phyloP scores from a whole-genome alignment of 805 yeast species.

The Lachancea quebecensis region DNA sequence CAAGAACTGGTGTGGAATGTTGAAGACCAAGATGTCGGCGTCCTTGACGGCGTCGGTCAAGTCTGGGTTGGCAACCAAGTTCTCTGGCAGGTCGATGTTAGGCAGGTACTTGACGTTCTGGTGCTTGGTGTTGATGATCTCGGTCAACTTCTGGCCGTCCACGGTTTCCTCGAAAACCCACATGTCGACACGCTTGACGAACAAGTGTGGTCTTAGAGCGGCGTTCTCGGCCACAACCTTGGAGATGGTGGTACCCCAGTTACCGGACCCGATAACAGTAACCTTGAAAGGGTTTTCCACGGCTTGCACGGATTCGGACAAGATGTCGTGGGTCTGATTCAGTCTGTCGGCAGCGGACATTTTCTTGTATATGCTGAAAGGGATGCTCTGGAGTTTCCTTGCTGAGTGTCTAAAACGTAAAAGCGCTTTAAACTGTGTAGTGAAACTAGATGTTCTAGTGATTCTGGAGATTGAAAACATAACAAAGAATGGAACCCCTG shows the following conservation, averaged over 20 bases:
- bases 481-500: no score
- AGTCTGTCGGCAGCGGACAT: conserved; percentile 30
- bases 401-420: background rate
- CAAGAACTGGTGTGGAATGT: conserved; percentile 95
- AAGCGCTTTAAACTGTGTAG: background rate
- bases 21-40: conserved; percentile 85
- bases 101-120: conserved; percentile 95
- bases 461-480: background rate
- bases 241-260: conserved; percentile 98
- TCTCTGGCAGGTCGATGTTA: conserved; percentile 77
- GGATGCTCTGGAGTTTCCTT: background rate
- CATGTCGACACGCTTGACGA: conserved; percentile 75
- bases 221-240: conserved; percentile 90
- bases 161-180: conserved; percentile 92
- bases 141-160: conserved; percentile 75
- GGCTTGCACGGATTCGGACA: conserved; percentile 19
- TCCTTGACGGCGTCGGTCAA: conserved; percentile 65
- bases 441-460: background rate
- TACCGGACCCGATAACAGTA: conserved; percentile 90
- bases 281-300: conserved; percentile 41
- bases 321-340: conserved; percentile 25
- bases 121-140: conserved; percentile 81
- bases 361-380: background rate
- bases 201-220: conserved; percentile 60
- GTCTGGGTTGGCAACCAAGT: conserved; percentile 83